Evolutionary conservation across 2,329 filamentous ascomycete species (phyloP), one percentile per base, ranked within the genome.

Genomic region (Exophiala dermatitidis): DNA sequence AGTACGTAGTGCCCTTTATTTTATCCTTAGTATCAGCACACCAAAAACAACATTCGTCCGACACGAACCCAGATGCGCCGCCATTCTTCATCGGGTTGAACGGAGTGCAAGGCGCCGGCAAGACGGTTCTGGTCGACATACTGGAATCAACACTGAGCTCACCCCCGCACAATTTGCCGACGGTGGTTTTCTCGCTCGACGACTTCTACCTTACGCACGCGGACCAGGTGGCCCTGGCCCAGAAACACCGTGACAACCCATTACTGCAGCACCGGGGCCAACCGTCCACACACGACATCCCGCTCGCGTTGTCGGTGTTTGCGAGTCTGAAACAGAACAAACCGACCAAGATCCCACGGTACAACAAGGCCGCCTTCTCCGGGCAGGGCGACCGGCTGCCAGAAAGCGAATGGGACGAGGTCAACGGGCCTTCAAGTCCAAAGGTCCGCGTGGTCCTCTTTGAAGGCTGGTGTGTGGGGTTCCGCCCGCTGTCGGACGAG

Each of bases 391-490:
- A 95, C 70, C 83, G 90, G 46, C 74, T 80, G 1, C 80, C 84
- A 0, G 70, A 78, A 52, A 71, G 70, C 7, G 65, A 76, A 44
- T 94, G 89, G 87, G 71, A 76, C 29, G 69, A 79, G 28, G 68
- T 74, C 30, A 77, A 76, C 54, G 50, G 50, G 56, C 19, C 70
- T 2, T 67, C 61, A 1, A 55, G 70, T 32, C 48, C 64, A 6
- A 67, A 63, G 38, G 63, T 81, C 1, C 75, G 78, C 48, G 81
- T 91, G 4, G 77, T 95, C 26, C 80, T 95, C 48, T 83, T 95
- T 59, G 90, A 96, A 69, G 90, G 90, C 12, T 95, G 90, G 90
- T 93, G 86, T 68, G 82, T 95, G 8, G 90, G 89, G 2, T 95
- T 95, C 71, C 81, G 83, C 4, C 69, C 85, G 0, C 69, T 90